Base-by-base conservation (phyloP, 2,329 filamentous ascomycete species). In the Aspergillus japonicus region DNA sequence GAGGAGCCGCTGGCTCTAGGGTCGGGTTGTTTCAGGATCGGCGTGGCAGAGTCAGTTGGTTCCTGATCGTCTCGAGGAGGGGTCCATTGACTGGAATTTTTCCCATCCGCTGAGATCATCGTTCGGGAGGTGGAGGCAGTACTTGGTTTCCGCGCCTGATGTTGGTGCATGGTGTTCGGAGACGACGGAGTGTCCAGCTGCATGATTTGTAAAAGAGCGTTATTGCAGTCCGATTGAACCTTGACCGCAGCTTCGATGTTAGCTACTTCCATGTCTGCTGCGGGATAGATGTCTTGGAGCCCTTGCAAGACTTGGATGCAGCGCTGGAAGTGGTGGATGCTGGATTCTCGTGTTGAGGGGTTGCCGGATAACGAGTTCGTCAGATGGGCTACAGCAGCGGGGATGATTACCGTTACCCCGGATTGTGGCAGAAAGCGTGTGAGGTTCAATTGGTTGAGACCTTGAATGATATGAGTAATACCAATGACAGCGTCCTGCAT, bases 301-400 rank as follows among this genome's bases (percentile, higher is more conserved):
- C 87, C 88, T 71, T 91, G 87, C 82, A 96, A 91, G 51, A 95
- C 90, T 50, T 87, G 84, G 86, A 96, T 92, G 75, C 92, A 96
- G 70, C 91, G 86, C 64, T 87, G 87, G 78, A 96, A 95, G 23
- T 91, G 90, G 59, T 87, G 83, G 35, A 91, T 84, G 47, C 89
- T 91, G 50, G 83, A 81, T 50, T 89, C 83, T 11, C 90, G 86
- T 2, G 88, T 87, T 48, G 87, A 83, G 12, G 87, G 85, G 35
- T 89, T 85, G 1, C 87, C 86, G 26, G 89, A 90, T 76, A 92
- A 94, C 80, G 95, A 91, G 71, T 96, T 91, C 7, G 94, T 83
- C 29, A 96, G 82, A 69, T 96, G 92, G 50, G 94, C 93, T 63
- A 96, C 94, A 78, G 95, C 92, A 23, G 92, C 92, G 0, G 92